Evolutionary conservation across 1,284 basidiomycete species (phyloP), one percentile per base, ranked within the genome.

Genomic region (Earliella scabrosa): DNA sequence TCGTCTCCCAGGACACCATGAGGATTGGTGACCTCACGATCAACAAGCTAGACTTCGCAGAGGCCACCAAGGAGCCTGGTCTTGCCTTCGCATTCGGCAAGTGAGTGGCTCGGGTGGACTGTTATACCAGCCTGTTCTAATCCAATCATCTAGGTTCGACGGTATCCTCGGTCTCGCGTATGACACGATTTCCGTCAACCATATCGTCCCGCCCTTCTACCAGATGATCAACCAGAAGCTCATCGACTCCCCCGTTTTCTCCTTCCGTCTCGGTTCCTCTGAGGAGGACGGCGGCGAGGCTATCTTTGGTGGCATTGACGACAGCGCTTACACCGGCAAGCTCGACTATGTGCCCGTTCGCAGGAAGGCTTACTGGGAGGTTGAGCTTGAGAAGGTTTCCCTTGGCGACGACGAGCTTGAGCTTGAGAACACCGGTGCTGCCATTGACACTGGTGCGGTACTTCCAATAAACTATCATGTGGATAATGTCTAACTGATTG

Each of bases 291-390:
- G 92, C 57, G 97, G 97, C 52, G 95, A 97, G 75, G 94, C 90
- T 49, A 79, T 91, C 54, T 98, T 99, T 67, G 97, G 97, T 70
- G 97, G 97, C 49, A 84, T 98, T 61, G 96, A 99, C 74, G 60
- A 78, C 26, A 68, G 68, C 35, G 91, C 93, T 51, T 98, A 91
- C 80, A 83, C 75, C 14, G 97, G 97, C 73, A 82, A 90, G 71
- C 83, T 99, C 60, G 72, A 76, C 40, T 99, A 98, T 69, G 93
- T 92, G 26, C 97, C 97, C 53, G 82, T 99, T 56, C 91, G 96
- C 68, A 87, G 95, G 69, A 95, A 93, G 82, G 97, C 95, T 7
- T 99, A 99, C 80, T 99, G 97, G 97, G 94, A 98, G 73, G 94
- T 98, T 54, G 95, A 96, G 73, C 87, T 99, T 24, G 82, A 93